Percentiles rank a stretch among this genome's conserved stretches.
phyloP scores from a whole-genome alignment of 805 yeast species.

The Candida sphagnicola region DNA sequence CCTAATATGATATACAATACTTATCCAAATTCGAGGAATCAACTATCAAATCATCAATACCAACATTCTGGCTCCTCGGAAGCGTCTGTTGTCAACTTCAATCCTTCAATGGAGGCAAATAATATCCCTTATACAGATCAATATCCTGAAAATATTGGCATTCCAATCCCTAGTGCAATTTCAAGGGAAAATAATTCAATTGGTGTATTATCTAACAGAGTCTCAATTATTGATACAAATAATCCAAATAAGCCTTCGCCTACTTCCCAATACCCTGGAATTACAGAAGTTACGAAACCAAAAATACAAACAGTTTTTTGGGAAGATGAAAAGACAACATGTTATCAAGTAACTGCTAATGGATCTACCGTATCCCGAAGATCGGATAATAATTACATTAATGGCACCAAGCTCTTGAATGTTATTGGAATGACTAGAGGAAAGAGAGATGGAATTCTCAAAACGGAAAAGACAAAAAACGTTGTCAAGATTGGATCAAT shows the following conservation, averaged over 20 bases:
- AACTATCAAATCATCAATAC: not conserved
- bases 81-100: not conserved
- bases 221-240: not conserved
- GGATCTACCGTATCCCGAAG: constrained; percentile 33
- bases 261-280: constrained; percentile 7
- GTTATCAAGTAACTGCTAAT: constrained; percentile 34
- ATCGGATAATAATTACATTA: constrained; percentile 30
- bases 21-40: not conserved
- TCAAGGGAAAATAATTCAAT: not conserved
- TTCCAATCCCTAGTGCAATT: too few species aligned
- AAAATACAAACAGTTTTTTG: constrained; percentile 32
- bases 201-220: not conserved
- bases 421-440: constrained; percentile 89
- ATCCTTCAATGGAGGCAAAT: not conserved
- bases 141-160: not conserved
- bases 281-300: constrained; percentile 23
- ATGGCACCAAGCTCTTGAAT: constrained; percentile 53
- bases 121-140: not conserved
- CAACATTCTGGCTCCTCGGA: not conserved
- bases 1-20: not conserved
- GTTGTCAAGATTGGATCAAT: constrained; percentile 84
- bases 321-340: constrained; percentile 34
- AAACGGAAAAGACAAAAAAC: constrained; percentile 70
- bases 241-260: not conserved
- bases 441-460: constrained; percentile 77